Percentiles rank a stretch among this genome's conserved stretches.
Evolutionary conservation across 2,329 filamentous ascomycete species (phyloP).

Genomic region (Colletotrichum viniferum): DNA sequence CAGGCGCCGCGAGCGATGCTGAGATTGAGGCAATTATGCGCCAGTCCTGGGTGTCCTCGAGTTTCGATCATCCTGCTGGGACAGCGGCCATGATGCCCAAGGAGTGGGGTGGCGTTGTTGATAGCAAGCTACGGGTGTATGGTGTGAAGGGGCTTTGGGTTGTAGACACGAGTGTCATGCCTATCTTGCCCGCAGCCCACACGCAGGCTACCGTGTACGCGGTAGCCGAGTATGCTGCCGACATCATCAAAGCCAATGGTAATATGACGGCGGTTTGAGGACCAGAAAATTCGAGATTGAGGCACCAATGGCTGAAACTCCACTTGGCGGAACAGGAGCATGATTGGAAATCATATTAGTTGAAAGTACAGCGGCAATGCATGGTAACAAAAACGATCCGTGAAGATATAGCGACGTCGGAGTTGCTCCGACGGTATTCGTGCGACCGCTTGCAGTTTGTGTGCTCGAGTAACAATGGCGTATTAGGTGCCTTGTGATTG

Average conservation of each 20-base stretch:
- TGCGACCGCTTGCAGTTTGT: not conserved
- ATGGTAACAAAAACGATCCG: not conserved
- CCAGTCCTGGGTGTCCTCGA: slow-evolving; percentile 21
- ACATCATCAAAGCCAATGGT: slow-evolving; percentile 27
- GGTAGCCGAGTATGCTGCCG: slow-evolving; percentile 34
- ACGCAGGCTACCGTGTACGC: slow-evolving; percentile 33
- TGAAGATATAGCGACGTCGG: not conserved
- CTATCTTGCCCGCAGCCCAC: slow-evolving; percentile 35
- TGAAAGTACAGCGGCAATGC: not conserved
- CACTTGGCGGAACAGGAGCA: not conserved
- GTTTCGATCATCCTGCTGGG: slow-evolving; percentile 29
- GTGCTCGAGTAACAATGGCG: not conserved
- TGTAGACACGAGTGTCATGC: slow-evolving; percentile 40
- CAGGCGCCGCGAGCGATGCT: slow-evolving; percentile 24
- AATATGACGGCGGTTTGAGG: not conserved
- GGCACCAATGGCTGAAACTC: not conserved
- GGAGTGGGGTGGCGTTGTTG: slow-evolving; percentile 38
- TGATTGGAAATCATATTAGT: not conserved
- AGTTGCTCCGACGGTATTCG: not conserved
- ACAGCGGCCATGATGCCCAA: slow-evolving; percentile 37
- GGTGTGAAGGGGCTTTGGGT: slow-evolving; percentile 36
- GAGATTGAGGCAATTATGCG: slow-evolving; percentile 24
- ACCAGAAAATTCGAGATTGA: not conserved
- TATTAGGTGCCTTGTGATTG: not conserved
- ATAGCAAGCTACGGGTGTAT: slow-evolving; percentile 34